Base-by-base conservation (phyloP, 371 early-diverging fungal genomes). In the Massospora cicadina region DNA sequence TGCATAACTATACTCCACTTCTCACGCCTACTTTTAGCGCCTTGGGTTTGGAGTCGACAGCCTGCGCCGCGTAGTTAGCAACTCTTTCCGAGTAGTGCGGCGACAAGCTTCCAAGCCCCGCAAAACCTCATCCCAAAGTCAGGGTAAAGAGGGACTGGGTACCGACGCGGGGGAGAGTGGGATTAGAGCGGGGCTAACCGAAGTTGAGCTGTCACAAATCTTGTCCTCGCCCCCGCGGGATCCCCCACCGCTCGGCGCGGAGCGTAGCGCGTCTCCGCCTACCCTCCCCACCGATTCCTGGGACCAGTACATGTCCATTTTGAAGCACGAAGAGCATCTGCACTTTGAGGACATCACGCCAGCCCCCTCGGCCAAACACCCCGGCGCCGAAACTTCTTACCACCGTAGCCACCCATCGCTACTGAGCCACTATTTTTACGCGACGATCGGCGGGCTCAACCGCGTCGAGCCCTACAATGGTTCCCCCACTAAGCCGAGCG, bases 241-340 rank as follows among this genome's bases (percentile, higher is more conserved):
- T 17, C 43, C 5, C 5, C 43, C 43, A 43, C 5, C 17, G 43
- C 43, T 43, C 10, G 17, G 43, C 17, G 43, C 43, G 43, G 43
- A 17, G 10, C 10, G 17, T 5, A 43, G 43, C 17, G 43, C 43
- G 5, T 43, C 43, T 5, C 43, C 5, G 43, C 5, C 43, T 43
- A 43, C 43, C 10, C 17, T 33, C 17, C 56, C 59, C 58, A 33
- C 64, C 30, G 63, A 57, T 60, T 53, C 54, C 56, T 43, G 54
- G 53, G 21, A 60, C 61, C 33, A 33, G 53, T 64, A 54, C 43
- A 55, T 63, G 33, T 54, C 63, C 17, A 55, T 63, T 43, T 43
- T 33, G 24, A 54, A 43, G 17, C 27, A 43, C 60, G 28, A 60
- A 21, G 60, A 60, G 23, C 28, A 60, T 31, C 30, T 60, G 3